These are phyloP conservation scores for Coelastrella sp. DNA, from an alignment of 139 green algal genomes.

Conservation along the genomic window DNA sequence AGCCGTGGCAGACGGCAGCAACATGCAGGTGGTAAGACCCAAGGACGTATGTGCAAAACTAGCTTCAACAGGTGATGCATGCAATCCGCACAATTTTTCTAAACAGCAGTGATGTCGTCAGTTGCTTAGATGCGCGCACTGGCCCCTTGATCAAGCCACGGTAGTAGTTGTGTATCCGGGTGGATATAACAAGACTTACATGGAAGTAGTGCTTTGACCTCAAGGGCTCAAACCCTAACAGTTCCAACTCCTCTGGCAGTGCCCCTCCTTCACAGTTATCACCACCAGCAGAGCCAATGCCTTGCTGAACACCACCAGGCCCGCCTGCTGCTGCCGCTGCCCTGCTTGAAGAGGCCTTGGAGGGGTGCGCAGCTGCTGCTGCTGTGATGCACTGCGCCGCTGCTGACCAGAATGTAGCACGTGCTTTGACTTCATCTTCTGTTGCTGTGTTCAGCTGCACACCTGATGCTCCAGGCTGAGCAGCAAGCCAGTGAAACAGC, in stretches of 20 bases:
- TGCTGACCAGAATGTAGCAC: slow-evolving; percentile 27
- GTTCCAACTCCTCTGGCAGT: slow-evolving; percentile 47
- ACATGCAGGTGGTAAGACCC: not conserved
- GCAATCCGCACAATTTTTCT: too few relatives aligned
- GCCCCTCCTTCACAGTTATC: slow-evolving; percentile 2
- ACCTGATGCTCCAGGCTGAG: not conserved
- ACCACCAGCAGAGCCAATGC: not conserved
- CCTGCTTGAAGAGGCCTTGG: not conserved
- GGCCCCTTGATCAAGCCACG: not conserved
- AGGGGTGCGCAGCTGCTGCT: not conserved
- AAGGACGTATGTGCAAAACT: not conserved
- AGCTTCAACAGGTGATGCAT: too few relatives aligned
- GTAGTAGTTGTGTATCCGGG: not conserved
- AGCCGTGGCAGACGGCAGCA: not conserved
- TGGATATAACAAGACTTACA: not conserved
- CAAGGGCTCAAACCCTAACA: slow-evolving; percentile 49
- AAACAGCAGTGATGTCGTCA: too few relatives aligned
- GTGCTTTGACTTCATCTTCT: slow-evolving; percentile 11
- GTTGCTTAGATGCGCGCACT: too few relatives aligned
- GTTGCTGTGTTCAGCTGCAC: not conserved
- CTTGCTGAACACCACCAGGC: not conserved
- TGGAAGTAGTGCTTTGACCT: slow-evolving; percentile 38
- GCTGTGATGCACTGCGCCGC: not conserved
- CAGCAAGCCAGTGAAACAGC: slow-evolving; percentile 42
- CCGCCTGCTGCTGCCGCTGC: not conserved